Base-by-base conservation (phyloP, 805 yeast genomes). In the Kodamaea lidongshanica region DNA sequence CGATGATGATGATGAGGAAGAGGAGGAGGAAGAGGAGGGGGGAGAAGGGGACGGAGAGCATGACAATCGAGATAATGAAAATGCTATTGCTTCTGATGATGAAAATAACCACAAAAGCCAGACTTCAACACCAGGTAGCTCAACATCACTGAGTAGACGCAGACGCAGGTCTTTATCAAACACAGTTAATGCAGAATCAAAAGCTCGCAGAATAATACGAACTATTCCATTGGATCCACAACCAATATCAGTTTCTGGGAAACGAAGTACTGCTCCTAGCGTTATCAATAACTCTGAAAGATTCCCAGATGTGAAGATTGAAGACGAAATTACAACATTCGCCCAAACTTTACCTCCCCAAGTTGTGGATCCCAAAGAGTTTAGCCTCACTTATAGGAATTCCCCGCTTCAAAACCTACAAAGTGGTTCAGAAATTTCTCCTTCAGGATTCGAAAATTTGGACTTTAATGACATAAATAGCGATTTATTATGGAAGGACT, bases 171-270 rank as follows among this genome's bases (percentile, higher is more conserved):
- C 76, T 3, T 50, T 77, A 8, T 72, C 81, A 2, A 70, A 62
- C 31, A 66, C 74, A 4, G 58, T 67, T 22, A 70, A 79, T 47
- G 83, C 85, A 1, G 89, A 79, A 46, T 68, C 74, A 15, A 72
- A 78, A 27, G 92, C 89, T 1, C 65, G 92, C 40, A 74, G 70
- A 47, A 79, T 83, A 39, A 83, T 83, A 26, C 69, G 76, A 27
- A 83, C 88, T 0, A 78, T 83, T 41, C 94, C 94, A 3, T 58
- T 83, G 39, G 94, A 83, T 50, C 94, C 94, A 0, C 79, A 73
- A 32, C 94, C 94, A 4, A 83, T 83, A 17, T 54, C 74, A 3
- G 62, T 56, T 0, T 34, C 51, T 12, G 47, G 46, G 10, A 58
- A 56, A 37, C 44, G 67, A 37, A 56, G 65, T 37, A 44, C 54